Conservation (phyloP, 345 rosid species). For the Acer saccharum region DNA sequence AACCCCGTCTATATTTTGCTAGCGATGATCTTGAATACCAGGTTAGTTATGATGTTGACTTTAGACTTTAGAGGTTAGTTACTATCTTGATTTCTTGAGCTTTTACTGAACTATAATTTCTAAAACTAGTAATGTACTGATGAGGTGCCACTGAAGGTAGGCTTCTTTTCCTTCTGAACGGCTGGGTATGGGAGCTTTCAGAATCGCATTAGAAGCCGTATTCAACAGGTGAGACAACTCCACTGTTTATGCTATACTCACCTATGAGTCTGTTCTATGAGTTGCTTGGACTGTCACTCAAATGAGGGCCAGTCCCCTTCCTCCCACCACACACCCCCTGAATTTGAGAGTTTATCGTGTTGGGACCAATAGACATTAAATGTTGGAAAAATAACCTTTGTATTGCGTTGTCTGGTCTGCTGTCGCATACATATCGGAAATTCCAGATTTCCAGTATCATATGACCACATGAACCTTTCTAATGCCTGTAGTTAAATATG, state of each 20-base stretch:
- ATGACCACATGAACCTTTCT: background rate
- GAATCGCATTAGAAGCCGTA: constrained; percentile 80
- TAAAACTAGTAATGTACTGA: constrained; percentile 34
- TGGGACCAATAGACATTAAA: constrained; percentile 4
- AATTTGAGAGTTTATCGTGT: background rate
- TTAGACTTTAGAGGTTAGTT: background rate
- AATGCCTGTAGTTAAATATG: constrained; percentile 17
- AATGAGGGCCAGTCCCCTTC: background rate
- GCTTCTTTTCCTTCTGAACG: constrained; percentile 85
- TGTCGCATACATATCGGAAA: no score
- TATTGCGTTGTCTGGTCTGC: no score
- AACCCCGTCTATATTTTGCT: constrained; percentile 72
- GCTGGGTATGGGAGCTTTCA: constrained; percentile 92
- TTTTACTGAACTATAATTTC: background rate
- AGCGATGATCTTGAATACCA: constrained; percentile 83
- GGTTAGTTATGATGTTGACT: constrained; percentile 41
- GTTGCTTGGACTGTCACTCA: background rate
- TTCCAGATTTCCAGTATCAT: no score
- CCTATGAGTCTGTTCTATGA: no score
- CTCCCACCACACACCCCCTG: background rate
- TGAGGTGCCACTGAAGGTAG: constrained; percentile 45
- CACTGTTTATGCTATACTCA: background rate
- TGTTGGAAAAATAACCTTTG: background rate
- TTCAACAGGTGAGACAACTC: constrained; percentile 61
- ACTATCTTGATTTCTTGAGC: constrained; percentile 1